These are phyloP conservation scores for Termitomyces sp. DNA, from an alignment of 768 basidiomycete genomes.

Conservation along the genomic window DNA sequence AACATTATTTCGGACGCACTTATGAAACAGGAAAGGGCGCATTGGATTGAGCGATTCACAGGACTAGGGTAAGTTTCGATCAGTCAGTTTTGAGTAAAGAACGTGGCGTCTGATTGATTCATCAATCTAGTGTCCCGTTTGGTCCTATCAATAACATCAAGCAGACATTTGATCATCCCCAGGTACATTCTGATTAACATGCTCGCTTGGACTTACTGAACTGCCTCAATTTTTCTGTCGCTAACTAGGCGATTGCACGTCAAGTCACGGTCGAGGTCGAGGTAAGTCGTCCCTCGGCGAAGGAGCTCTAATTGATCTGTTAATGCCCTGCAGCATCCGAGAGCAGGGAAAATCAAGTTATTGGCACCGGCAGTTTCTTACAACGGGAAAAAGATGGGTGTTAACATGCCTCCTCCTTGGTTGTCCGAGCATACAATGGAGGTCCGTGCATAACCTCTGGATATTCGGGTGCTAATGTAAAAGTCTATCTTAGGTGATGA, in stretches of 20 bases:
- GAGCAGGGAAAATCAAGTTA: constrained; percentile 73
- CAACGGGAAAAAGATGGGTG: constrained; percentile 74
- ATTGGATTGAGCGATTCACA: constrained; percentile 74
- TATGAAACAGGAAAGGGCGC: constrained; percentile 50
- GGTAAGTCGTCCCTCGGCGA: constrained; percentile 41
- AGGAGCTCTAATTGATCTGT: constrained; percentile 21
- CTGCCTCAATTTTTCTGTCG: constrained; percentile 3
- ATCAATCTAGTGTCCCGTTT: constrained; percentile 62
- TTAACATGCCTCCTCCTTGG: constrained; percentile 80
- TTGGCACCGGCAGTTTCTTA: constrained; percentile 81
- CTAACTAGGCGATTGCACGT: constrained; percentile 64
- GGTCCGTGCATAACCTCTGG: constrained; percentile 31
- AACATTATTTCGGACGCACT: constrained; percentile 63
- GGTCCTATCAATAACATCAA: constrained; percentile 91
- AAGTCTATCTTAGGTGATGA: constrained; percentile 15
- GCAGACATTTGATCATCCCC: constrained; percentile 88
- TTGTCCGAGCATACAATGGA: constrained; percentile 81
- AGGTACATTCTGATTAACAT: constrained; percentile 31
- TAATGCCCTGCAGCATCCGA: constrained; percentile 51
- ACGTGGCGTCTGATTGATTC: not conserved
- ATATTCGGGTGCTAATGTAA: not conserved
- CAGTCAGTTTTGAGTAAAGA: not conserved
- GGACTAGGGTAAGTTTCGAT: constrained; percentile 64
- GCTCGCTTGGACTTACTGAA: not conserved
- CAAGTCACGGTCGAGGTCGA: constrained; percentile 74